Evolutionary conservation across 2,329 filamentous ascomycete species (phyloP).

Genomic region (Fonsecaea pedrosoi): DNA sequence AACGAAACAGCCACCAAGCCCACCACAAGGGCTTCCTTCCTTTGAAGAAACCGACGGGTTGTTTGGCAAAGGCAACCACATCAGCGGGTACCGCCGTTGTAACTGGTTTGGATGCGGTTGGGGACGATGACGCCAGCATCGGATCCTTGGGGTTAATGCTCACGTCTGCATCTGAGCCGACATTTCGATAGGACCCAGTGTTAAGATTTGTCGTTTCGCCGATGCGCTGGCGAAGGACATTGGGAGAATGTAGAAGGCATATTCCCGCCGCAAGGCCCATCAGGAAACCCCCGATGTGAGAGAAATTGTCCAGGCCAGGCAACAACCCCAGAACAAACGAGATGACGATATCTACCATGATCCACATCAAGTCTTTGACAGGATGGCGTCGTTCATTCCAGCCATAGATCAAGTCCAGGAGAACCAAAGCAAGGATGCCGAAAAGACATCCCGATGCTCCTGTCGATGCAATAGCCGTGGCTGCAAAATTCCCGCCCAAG

Average conservation of each 20-base stretch:
- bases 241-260: constrained; percentile 86
- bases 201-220: constrained; percentile 57
- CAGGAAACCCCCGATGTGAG: constrained; percentile 93
- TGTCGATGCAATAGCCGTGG: constrained; percentile 78
- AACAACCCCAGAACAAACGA: constrained; percentile 91
- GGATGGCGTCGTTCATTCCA: constrained; percentile 82
- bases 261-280: constrained; percentile 89
- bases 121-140: constrained; percentile 11
- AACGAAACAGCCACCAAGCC: constrained; percentile 92
- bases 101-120: constrained; percentile 24
- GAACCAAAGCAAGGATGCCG: constrained; percentile 83
- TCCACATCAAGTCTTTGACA: constrained; percentile 83
- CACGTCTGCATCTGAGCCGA: constrained; percentile 34
- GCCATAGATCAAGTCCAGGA: constrained; percentile 90
- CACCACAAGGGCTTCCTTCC: constrained; percentile 94
- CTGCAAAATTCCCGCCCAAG: constrained; percentile 90
- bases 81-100: constrained; percentile 63
- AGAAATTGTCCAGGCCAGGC: constrained; percentile 94
- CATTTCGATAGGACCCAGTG: constrained; percentile 31
- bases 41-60: constrained; percentile 79
- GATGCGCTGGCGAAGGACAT: constrained; percentile 75
- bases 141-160: constrained; percentile 29
- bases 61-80: constrained; percentile 53
- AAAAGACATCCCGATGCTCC: constrained; percentile 92
- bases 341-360: constrained; percentile 82